Evolutionary conservation across 352 stramenopile species (phyloP).

Genomic region (Aphanomyces cochlioides): DNA sequence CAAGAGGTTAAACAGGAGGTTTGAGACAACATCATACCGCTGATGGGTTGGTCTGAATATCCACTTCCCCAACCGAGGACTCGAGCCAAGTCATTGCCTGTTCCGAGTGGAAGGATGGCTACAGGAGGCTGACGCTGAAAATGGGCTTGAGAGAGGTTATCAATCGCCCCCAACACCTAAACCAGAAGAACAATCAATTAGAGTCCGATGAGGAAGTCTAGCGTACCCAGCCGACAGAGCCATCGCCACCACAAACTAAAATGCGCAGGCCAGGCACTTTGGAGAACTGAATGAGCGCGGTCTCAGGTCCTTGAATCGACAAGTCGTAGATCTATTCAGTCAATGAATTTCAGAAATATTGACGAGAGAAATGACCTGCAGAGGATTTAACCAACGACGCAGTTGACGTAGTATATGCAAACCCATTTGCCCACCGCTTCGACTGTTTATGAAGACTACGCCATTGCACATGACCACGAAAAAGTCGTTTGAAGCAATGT

Average conservation of each 20-base stretch:
- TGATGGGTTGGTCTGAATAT: conserved; percentile 73
- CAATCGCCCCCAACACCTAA: conserved; percentile 52
- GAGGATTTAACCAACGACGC: conserved; percentile 90
- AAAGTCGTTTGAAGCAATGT: not conserved
- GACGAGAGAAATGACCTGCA: conserved; percentile 58
- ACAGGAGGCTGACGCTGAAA: conserved; percentile 83
- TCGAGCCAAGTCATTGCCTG: conserved; percentile 93
- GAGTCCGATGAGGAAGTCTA: not conserved
- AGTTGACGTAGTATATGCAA: conserved; percentile 90
- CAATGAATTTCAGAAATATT: conserved; percentile 9
- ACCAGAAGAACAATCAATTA: too few species aligned
- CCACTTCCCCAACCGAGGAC: conserved; percentile 92
- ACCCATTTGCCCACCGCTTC: conserved; percentile 91
- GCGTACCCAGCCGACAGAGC: conserved; percentile 90
- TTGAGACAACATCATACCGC: conserved; percentile 24
- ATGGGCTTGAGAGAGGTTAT: conserved; percentile 50
- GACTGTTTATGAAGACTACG: conserved; percentile 95
- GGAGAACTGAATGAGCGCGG: conserved; percentile 88
- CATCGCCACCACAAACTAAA: conserved; percentile 93
- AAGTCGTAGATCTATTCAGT: conserved; percentile 85
- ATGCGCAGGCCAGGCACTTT: conserved; percentile 84
- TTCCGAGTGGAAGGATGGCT: conserved; percentile 93
- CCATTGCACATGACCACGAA: conserved; percentile 36
- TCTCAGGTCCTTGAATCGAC: conserved; percentile 87
- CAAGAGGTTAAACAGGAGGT: not conserved